These are phyloP conservation scores for Nakaseomyces kungkrabaensis DNA, from an alignment of 1,139 yeast genomes.

Conservation along the genomic window DNA sequence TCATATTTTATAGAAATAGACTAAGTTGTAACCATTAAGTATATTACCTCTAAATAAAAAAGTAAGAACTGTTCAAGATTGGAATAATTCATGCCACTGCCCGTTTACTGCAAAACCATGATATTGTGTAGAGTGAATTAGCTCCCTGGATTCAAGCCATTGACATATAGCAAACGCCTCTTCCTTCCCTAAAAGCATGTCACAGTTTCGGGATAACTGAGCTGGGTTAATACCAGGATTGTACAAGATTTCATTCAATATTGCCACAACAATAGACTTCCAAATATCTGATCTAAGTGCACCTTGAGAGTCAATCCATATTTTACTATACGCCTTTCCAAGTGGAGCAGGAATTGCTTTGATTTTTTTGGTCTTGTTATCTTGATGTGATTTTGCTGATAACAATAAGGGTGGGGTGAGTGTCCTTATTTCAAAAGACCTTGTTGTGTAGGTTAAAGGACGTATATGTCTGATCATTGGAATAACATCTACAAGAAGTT, in stretches of 20 bases:
- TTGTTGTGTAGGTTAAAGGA: conserved; percentile 25
- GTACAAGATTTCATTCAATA: conserved; percentile 43
- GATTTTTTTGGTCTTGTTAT: neutral
- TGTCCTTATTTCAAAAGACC: conserved; percentile 25
- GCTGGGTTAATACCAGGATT: conserved; percentile 55
- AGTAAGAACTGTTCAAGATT: neutral
- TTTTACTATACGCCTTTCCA: conserved; percentile 52
- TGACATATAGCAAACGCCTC: conserved; percentile 44
- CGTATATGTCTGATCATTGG: conserved; percentile 17
- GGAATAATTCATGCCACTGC: conserved; percentile 41
- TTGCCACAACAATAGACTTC: conserved; percentile 42
- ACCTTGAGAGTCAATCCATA: conserved; percentile 68
- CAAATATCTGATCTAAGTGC: conserved; percentile 50
- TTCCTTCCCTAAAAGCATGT: conserved; percentile 35
- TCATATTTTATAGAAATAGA: neutral
- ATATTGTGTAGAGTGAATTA: conserved; percentile 33
- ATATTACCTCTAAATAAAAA: too few relatives aligned
- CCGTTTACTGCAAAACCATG: conserved; percentile 43
- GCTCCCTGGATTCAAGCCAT: conserved; percentile 46
- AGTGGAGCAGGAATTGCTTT: conserved; percentile 34
- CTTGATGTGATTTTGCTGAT: neutral
- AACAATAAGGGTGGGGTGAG: conserved; percentile 26
- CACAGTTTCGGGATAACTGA: conserved; percentile 32
- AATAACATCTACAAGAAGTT: conserved; percentile 14
- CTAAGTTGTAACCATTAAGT: neutral